Base-by-base conservation (phyloP, 2,329 filamentous ascomycete species). In the Hypoxylon sp. region DNA sequence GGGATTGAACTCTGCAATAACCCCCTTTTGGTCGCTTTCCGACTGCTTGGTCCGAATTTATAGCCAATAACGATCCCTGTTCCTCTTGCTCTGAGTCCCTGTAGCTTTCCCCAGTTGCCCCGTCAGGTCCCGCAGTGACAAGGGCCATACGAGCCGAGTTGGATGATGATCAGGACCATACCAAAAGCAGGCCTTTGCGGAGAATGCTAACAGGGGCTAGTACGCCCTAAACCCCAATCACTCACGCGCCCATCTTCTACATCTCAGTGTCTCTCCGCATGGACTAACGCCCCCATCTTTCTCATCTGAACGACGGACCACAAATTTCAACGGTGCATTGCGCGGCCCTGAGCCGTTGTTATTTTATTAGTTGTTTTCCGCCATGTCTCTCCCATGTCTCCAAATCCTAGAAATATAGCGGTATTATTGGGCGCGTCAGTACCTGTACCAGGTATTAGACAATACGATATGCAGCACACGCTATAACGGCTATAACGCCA, bases 41-140 rank as follows among this genome's bases (percentile, higher is more conserved):
- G 66, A 66, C 60, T 63, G 46, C 65, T 59, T 63, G 59, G 63
- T 59, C 67, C 58, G 46, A 66, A 13, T 55, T 69, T 35, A 42
- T 71, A 63, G 64, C 69, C 66, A 73, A 72, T 74, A 65, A 61
- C 10, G 37, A 72, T 66, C 73, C 74, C 59, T 73, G 74, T 52
- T 66, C 47, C 37, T 63, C 48, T 57, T 70, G 72, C 62, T 69
- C 66, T 63, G 58, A 52, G 57, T 37, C 66, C 71, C 70, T 71
- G 68, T 68, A 66, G 65, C 66, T 62, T 66, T 52, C 63, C 63
- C 63, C 63, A 61, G 63, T 69, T 69, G 65, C 68, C 74, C 71
- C 72, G 68, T 72, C 65, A 70, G 59, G 69, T 71, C 74, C 71
- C 66, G 72, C 67, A 71, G 52, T 62, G 64, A 70, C 70, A 66